phyloP scores from a whole-genome alignment of 73 alveolate species.

The Blepharisma stoltei region DNA sequence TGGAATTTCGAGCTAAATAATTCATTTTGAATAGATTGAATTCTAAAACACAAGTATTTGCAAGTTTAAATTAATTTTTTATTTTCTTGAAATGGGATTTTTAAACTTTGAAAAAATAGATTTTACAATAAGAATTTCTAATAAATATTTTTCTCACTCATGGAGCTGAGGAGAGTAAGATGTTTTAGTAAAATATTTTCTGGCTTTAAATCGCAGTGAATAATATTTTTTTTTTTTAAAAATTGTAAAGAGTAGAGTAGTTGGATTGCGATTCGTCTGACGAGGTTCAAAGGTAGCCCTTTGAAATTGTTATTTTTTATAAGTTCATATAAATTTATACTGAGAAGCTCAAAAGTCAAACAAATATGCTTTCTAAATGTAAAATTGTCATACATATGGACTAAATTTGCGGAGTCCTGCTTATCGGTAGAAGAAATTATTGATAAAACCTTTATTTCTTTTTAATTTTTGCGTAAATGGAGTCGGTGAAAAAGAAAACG shows the following conservation, averaged over 20 bases:
- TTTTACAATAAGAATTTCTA: too few species aligned
- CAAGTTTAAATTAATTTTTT: too few species aligned
- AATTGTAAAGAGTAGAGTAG: conserved; percentile 38
- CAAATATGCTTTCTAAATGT: conserved; percentile 48
- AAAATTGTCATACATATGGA: conserved; percentile 40
- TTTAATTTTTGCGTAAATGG: too few species aligned
- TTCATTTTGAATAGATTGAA: too few species aligned
- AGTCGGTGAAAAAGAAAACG: too few species aligned
- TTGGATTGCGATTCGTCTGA: conserved; percentile 54
- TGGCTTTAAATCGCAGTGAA: conserved; percentile 72
- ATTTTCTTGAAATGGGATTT: too few species aligned
- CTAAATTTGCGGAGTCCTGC: conserved; percentile 66
- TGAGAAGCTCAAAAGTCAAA: conserved; percentile 45
- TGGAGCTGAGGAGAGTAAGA: too few species aligned
- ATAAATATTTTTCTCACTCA: too few species aligned
- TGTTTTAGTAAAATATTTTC: conserved; percentile 49
- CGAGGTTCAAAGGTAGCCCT: conserved; percentile 56
- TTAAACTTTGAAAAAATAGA: too few species aligned
- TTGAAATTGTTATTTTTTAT: conserved; percentile 50
- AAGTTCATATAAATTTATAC: conserved; percentile 48
- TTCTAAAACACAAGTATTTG: too few species aligned
- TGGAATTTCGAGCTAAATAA: too few species aligned
- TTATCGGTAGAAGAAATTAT: conserved; percentile 61
- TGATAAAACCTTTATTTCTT: conserved; percentile 69
- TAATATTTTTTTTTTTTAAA: conserved; percentile 36